Evolutionary conservation across 164 flowering plant species (phyloP).

Genomic region (Aristolochia fimbriata): DNA sequence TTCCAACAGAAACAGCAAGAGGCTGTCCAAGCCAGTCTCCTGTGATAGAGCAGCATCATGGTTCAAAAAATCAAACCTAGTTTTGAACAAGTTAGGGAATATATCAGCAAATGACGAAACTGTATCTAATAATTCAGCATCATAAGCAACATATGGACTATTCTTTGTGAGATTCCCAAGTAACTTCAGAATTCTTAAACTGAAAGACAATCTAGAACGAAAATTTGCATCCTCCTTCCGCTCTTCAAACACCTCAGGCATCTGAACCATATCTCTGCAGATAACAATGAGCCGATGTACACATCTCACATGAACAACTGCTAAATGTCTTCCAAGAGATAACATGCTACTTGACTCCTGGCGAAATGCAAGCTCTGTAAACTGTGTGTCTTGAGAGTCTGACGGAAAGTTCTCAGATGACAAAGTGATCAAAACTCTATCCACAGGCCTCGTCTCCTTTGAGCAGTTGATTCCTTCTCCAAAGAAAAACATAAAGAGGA

Average conservation of each 20-base stretch:
- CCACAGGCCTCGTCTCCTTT: constrained; percentile 43
- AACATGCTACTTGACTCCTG: constrained; percentile 33
- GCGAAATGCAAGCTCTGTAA: constrained; percentile 16
- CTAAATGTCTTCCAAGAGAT: constrained; percentile 60
- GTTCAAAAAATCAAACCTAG: constrained; percentile 47
- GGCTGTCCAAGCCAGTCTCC: constrained; percentile 58
- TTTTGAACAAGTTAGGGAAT: constrained; percentile 50
- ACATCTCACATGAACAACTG: constrained; percentile 53
- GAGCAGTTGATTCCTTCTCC: constrained; percentile 45
- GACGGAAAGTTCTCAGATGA: constrained; percentile 47
- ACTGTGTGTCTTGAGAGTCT: constrained; percentile 24
- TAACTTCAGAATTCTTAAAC: constrained; percentile 54
- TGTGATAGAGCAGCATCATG: constrained; percentile 16
- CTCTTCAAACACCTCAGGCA: constrained; percentile 39
- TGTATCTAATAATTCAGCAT: constrained; percentile 42
- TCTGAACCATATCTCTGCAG: constrained; percentile 38
- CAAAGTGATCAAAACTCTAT: constrained; percentile 44
- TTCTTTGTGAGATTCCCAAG: constrained; percentile 44
- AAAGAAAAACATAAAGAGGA: constrained; percentile 6
- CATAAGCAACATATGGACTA: constrained; percentile 43
- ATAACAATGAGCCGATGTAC: constrained; percentile 41
- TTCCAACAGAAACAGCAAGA: constrained; percentile 48
- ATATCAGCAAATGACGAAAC: constrained; percentile 48
- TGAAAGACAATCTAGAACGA: constrained; percentile 37
- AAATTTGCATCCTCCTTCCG: constrained; percentile 23